Evolutionary conservation across 495 filamentous ascomycete genomes (phyloP), one percentile per base, ranked within the genome.

Genomic region (Stereocaulon alpinum): DNA sequence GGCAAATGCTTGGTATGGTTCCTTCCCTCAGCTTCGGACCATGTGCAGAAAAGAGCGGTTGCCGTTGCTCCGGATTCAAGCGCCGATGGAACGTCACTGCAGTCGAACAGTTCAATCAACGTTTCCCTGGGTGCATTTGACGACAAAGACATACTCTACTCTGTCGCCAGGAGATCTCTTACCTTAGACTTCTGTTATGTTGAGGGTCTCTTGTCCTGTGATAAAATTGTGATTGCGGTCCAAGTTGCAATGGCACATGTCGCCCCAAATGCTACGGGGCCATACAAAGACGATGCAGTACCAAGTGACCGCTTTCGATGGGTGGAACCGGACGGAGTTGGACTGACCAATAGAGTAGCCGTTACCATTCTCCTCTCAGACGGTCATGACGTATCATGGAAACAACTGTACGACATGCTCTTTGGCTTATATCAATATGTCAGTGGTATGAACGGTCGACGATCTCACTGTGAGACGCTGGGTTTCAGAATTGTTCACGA

Each of bases 401-500:
- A 29, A 1, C 32, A 58, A 34, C 44, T 58, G 4, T 58, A 20
- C 34, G 3, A 58, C 49, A 10, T 32, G 4, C 45, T 58, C 1
- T 22, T 14, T 15, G 56, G 56, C 10, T 40, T 58, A 11, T 18
- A 30, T 22, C 32, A 27, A 24, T 58, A 50, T 37, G 48, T 40
- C 45, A 18, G 22, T 7, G 56, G 56, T 27, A 22, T 9, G 1
- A 29, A 42, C 2, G 6, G 29, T 15, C 1, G 0, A 1, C 27
- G 3, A 20, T 12, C 56, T 15, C 56, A 58, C 15, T 58, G 29
- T 43, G 43, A 58, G 37, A 37, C 29, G 9, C 37, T 58, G 44
- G 56, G 45, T n/a, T 58, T 32, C 24, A 37, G 45, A 9, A 24
- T 58, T 4, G 1, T 58, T 6, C 20, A 42, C 17, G 3, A 40